A percentile compares a stretch with the other conserved stretches of the same genome.
Conservation (phyloP, 768 basidiomycete genomes). For the Goffeauzyma gilvescens region DNA sequence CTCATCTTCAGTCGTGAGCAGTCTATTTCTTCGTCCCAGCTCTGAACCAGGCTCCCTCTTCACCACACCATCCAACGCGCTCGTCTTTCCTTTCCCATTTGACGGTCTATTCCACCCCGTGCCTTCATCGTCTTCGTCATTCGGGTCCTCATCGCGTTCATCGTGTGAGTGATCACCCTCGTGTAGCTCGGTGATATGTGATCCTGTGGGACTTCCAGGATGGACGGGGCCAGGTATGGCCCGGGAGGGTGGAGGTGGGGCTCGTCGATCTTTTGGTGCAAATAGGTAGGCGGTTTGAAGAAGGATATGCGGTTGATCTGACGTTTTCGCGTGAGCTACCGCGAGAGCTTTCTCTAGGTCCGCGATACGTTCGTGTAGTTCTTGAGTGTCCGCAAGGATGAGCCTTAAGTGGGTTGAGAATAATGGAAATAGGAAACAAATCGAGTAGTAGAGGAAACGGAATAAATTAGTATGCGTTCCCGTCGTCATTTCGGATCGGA, state of each 20-base stretch:
- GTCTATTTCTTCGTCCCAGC: neutral
- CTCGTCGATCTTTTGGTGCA: constrained; percentile 18
- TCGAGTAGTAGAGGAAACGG: neutral
- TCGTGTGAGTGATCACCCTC: no score
- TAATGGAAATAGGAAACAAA: neutral
- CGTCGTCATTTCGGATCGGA: no score
- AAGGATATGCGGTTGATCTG: constrained; percentile 19
- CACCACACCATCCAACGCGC: neutral
- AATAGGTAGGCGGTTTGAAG: constrained; percentile 22
- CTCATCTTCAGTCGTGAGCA: constrained; percentile 3
- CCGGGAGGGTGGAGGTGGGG: no score
- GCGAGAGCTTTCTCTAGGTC: constrained; percentile 27
- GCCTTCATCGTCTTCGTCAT: constrained; percentile 1
- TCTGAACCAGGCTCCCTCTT: neutral
- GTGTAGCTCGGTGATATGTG: no score
- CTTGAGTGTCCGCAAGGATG: constrained; percentile 27
- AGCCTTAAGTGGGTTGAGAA: constrained; percentile 8
- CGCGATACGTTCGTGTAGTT: constrained; percentile 26
- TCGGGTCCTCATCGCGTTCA: no score
- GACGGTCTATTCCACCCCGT: neutral
- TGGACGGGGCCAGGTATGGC: no score
- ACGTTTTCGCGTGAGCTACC: constrained; percentile 16
- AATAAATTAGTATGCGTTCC: no score
- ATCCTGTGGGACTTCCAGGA: no score
- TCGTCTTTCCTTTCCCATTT: neutral